Base-by-base conservation (phyloP, 139 green algal genomes). In the Picochlorum sp. region DNA sequence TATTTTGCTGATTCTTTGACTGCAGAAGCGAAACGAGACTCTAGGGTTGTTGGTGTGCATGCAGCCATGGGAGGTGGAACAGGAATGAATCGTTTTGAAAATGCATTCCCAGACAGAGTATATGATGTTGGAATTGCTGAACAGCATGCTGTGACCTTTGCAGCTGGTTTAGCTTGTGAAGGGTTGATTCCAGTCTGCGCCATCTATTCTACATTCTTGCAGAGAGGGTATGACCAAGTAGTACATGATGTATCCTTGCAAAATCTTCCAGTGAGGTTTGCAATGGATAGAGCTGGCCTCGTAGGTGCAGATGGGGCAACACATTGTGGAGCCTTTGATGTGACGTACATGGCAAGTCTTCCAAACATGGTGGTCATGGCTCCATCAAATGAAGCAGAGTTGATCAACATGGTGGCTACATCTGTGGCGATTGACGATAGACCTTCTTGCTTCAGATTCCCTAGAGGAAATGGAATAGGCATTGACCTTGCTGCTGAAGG, bases 71-170 rank as follows among this genome's bases (percentile, higher is more conserved):
- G 92, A 13, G 94, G 94, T 15, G 94, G 94, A 49, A 99, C 92
- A 3, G 92, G 92, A 34, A 83, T 98, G 71, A 93, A 92, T 66
- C 71, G 86, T 45, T 85, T 82, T 38, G 73, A 83, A 45, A 70
- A 73, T 66, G 68, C 64, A 47, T 96, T 90, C 76, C 85, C 86
- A 1, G 88, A 94, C 37, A 84, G 94, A 21, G 88, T 86, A 45
- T 98, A 94, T 68, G 94, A 99, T 62, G 94, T 98, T 10, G 94
- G 94, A 71, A 99, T 99, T 67, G 94, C 94, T 2, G 94, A 99
- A 81, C 94, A 99, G 86, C 92, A 98, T 69, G 88, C 87, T 9
- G 89, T 98, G 3, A 97, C 91, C 3, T 98, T 98, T 82, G 86
- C 91, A 0, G 91, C 92, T 3, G 94, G 94, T 1, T 70, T 99